A percentile compares a stretch with the other conserved stretches of the same genome.
Conservation (phyloP, 257 asterid genomes). For the Solanum neorickii region DNA sequence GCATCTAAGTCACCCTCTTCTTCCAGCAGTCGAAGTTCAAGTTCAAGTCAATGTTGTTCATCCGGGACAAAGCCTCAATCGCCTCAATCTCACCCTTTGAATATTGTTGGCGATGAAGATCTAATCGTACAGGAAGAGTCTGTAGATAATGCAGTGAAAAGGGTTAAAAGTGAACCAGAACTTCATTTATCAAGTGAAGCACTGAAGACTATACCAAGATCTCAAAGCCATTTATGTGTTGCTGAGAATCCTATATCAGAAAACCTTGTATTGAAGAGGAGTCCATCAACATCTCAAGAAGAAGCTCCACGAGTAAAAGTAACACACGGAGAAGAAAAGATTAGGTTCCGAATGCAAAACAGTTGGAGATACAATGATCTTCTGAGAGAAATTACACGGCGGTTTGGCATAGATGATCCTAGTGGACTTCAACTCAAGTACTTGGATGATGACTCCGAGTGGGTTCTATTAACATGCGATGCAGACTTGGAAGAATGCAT, state of each 20-base stretch:
- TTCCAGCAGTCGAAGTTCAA: slow-evolving; percentile 61
- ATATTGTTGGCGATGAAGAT: slow-evolving; percentile 10
- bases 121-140: slow-evolving; percentile 21
- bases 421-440: slow-evolving; percentile 53
- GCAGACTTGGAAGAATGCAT: slow-evolving; percentile 87
- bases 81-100: slow-evolving; percentile 7
- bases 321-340: slow-evolving; percentile 60
- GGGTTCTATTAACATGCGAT: slow-evolving; percentile 80
- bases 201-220: slow-evolving; percentile 32
- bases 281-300: slow-evolving; percentile 8
- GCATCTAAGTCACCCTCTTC: slow-evolving; percentile 54
- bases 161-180: slow-evolving; percentile 49
- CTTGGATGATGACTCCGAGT: slow-evolving; percentile 83
- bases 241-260: slow-evolving; percentile 19
- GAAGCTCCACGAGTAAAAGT: slow-evolving; percentile 54
- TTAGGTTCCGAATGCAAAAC: slow-evolving; percentile 59
- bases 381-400: slow-evolving; percentile 37
- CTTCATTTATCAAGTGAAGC: slow-evolving; percentile 34
- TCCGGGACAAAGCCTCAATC: slow-evolving; percentile 28
- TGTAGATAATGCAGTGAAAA: slow-evolving; percentile 15
- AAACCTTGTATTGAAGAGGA: slow-evolving; percentile 1
- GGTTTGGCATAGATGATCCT: slow-evolving; percentile 49
- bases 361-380: slow-evolving; percentile 56
- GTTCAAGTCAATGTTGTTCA: slow-evolving; percentile 60
- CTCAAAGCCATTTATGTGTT: slow-evolving; percentile 35